Evolutionary conservation across 208 protist genomes (phyloP).

Genomic region (Balamuthia mandrillaris): DNA sequence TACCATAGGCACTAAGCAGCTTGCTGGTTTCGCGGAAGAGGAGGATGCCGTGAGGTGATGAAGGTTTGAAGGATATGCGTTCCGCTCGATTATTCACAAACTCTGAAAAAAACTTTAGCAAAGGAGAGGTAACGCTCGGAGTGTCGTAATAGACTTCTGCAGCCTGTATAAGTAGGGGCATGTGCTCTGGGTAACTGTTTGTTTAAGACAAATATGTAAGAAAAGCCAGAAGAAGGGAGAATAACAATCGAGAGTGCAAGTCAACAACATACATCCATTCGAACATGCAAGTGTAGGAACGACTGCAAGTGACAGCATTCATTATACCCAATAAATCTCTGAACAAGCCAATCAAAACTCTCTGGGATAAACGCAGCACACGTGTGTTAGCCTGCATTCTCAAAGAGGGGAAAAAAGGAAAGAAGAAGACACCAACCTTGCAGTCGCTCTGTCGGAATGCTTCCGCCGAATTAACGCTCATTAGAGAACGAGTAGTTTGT

Average conservation of each 20-base stretch:
- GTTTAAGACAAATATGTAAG: background rate
- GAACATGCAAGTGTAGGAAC: slow-evolving; percentile 46
- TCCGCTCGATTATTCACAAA: slow-evolving; percentile 60
- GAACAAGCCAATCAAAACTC: slow-evolving; percentile 28
- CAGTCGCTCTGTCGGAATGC: background rate
- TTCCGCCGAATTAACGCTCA: background rate
- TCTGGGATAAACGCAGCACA: slow-evolving; percentile 2
- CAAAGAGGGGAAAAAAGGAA: background rate
- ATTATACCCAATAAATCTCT: slow-evolving; percentile 48
- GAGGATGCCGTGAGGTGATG: slow-evolving; percentile 62
- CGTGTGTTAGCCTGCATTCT: background rate
- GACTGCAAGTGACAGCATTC: slow-evolving; percentile 3
- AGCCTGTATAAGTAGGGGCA: slow-evolving; percentile 36
- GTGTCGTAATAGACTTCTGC: slow-evolving; percentile 45
- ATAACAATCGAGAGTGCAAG: background rate
- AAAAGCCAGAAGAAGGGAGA: background rate
- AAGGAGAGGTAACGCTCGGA: slow-evolving; percentile 47
- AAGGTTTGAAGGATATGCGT: slow-evolving; percentile 64
- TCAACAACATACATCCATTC: slow-evolving; percentile 47
- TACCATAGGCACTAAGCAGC: slow-evolving; percentile 55
- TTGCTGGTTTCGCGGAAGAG: slow-evolving; percentile 66
- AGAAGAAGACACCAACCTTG: background rate
- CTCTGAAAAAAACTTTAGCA: slow-evolving; percentile 58
- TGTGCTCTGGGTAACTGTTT: slow-evolving; percentile 52
- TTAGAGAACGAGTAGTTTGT: background rate